Evolutionary conservation across 306 rosid genomes (phyloP), one percentile per base, ranked within the genome.

Genomic region (Argentina anserina): DNA sequence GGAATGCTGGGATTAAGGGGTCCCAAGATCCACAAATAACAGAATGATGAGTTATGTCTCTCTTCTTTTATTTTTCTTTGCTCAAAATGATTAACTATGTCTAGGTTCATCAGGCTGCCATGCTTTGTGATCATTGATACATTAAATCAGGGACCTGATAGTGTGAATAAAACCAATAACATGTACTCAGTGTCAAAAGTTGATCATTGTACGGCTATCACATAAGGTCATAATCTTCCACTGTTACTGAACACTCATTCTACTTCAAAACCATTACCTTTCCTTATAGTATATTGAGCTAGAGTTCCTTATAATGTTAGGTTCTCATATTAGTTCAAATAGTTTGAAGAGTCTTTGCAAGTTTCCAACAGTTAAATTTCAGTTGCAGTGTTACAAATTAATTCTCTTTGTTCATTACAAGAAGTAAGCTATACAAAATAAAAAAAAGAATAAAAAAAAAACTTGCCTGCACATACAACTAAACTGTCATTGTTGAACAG

Each of bases 181-280:
- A n/a, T n/a, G n/a, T n/a, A n/a, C n/a, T n/a, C n/a, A n/a, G n/a
- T n/a, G n/a, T n/a, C n/a, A n/a, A n/a, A n/a, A n/a, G n/a, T n/a
- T n/a, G n/a, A n/a, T n/a, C n/a, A n/a, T 95, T 71, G 89, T 84
- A 60, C 90, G 80, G 80, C 79, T 95, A 75, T 81, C 89, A 81
- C 78, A 80, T 76, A 95, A 95, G 97, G 99, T 95, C 71, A 42
- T 59, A 65, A 46, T 74, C 56, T 71, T 11, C 74, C 67, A 36
- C 9, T 63, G 49, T 69, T 65, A 4, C 49, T 23, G 64, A 52
- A 21, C 23, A 2, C 26, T 52, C 36, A 15, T 70, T 8, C 25
- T 8, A 26, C 46, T 62, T 34, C 34, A 23, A 50, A 49, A 33
- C 21, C 47, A 34, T 21, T 37, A 68, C 31, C 42, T 37, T 50